Base-by-base conservation (phyloP, 106 monocot genomes). In the Dendrobium huoshanense region DNA sequence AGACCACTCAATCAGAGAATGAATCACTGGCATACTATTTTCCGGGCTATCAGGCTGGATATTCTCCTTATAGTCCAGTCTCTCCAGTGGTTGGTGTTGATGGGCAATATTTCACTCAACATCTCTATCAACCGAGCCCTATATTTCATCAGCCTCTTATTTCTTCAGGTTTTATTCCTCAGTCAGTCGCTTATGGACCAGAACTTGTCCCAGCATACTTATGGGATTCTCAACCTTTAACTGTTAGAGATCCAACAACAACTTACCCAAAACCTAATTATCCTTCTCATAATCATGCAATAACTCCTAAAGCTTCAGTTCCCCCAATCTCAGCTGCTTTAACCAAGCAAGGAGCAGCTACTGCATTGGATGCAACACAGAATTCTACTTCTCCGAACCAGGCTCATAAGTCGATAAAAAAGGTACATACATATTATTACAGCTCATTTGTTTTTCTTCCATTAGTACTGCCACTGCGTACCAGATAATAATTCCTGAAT, bases 21-120 rank as follows among this genome's bases (percentile, higher is more conserved):
- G 87, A 86, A 73, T 87, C 93, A 67, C 27, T 88, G 72, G 48
- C 87, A 29, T 96, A 93, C 79, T 93, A 89, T 51, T 24, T 84
- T 4, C 91, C 95, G 4, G 86, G 84, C 18, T 81, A 77, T 82
- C 93, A 91, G 78, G 67, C 84, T 49, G 89, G 85, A 42, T 93
- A 91, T 59, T 49, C 61, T 59, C 51, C 86, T 56, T 90, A 95
- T 82, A 81, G 79, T 81, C 68, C 89, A 17, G 54, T 80, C 37
- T 16, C 85, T 27, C 86, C 77, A 24, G 49, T 87, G 61, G 17
- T 88, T 78, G 78, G 88, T 81, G 77, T 79, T 77, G 93, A 96
- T 78, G 91, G 93, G 58, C 91, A 96, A 72, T 92, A 85, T 77
- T 43, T 89, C 22, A 83, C 80, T 67, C 91, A 91, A 80, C 90